Evolutionary conservation across 371 early-diverging fungal species (phyloP), one percentile per base, ranked within the genome.

Genomic region (Nematocida ironsii): DNA sequence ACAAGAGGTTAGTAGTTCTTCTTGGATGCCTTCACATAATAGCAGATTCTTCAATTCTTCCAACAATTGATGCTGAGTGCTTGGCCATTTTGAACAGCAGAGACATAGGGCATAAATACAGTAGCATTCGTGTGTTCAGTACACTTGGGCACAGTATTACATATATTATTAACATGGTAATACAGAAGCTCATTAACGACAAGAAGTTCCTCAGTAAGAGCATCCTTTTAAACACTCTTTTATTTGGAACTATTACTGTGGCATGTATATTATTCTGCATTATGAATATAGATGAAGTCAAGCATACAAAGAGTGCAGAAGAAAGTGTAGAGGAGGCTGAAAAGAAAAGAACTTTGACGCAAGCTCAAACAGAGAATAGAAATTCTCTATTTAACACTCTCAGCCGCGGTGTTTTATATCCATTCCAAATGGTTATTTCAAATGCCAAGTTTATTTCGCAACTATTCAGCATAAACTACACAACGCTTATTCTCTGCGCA

Each of bases 21-120:
- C 50, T 78, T 2, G 80, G 80, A 45, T 40, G 52, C 11, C 16
- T 71, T 4, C 60, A 70, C 57, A 54, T 78, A 40, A 44, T 78
- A 11, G 27, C 80, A 23, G 80, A 78, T 33, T 64, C 80, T 4
- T 55, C 70, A 9, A 78, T 78, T 78, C 80, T 78, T 42, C 80
- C 80, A 4, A 70, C 80, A 7, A 78, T 78, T 60, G 80, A 78
- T 40, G 54, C 80, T 16, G 80, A 68, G 54, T 78, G 80, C 48
- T 60, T 78, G 5, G 55, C 70, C 33, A 6, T 69, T 57, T 57
- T 78, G 3, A 54, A 27, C 57, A 33, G 52, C 5, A 33, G 67
- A 11, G 47, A 23, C 5, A 47, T 67, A 3, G 18, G 44, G 11
- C 16, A 40, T 4, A 71, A 42, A 5, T 78, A 72, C 55, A 45